phyloP scores from a whole-genome alignment of 768 basidiomycete species.

The Sarcodon sp. region DNA sequence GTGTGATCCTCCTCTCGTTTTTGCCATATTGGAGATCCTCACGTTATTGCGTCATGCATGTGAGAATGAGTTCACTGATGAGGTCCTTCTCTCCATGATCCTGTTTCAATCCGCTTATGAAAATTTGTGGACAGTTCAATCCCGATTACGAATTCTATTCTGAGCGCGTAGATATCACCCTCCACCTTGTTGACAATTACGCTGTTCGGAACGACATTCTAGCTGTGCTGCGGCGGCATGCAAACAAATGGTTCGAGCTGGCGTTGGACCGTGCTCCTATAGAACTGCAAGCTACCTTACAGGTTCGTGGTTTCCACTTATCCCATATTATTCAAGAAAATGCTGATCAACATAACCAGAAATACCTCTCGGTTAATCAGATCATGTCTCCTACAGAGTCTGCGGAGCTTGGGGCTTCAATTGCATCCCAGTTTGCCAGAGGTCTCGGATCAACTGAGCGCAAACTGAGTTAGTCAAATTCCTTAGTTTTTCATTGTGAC shows the following conservation, averaged over 20 bases:
- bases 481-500: background rate
- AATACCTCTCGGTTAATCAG: conserved; percentile 75
- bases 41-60: conserved; percentile 80
- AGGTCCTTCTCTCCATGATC: conserved; percentile 34
- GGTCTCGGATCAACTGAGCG: conserved; percentile 67
- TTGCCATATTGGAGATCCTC: conserved; percentile 81
- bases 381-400: conserved; percentile 56
- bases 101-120: background rate
- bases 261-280: conserved; percentile 83
- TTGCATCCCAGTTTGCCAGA: conserved; percentile 80
- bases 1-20: conserved; percentile 82
- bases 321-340: background rate
- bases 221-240: conserved; percentile 56
- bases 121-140: conserved; percentile 53
- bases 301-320: conserved; percentile 34
- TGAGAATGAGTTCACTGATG: conserved; percentile 85
- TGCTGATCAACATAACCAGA: conserved; percentile 29
- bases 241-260: conserved; percentile 75
- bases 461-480: conserved; percentile 47
- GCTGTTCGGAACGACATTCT: conserved; percentile 77
- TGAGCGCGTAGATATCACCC: conserved; percentile 54
- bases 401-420: conserved; percentile 83
- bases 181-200: conserved; percentile 83
- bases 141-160: conserved; percentile 78
- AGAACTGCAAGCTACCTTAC: conserved; percentile 85